phyloP scores from a whole-genome alignment of 768 basidiomycete species.

The Postia placenta region DNA sequence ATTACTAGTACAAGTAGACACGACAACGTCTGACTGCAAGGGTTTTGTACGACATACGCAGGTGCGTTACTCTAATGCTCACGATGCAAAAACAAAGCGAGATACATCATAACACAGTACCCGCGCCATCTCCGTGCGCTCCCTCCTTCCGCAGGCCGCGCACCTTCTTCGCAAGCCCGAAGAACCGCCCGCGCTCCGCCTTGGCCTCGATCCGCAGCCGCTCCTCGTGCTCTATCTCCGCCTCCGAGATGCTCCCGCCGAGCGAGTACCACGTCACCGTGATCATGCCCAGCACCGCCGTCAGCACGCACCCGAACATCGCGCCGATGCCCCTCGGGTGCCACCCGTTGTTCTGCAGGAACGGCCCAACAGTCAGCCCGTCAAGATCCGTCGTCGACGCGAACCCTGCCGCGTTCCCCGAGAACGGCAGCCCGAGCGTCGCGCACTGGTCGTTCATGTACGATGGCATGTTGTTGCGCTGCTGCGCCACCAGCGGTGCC shows the following conservation, averaged over 20 bases:
- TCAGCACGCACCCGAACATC: conserved; percentile 73
- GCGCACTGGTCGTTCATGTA: conserved; percentile 68
- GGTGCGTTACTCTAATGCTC: background rate
- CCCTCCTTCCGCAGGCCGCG: background rate
- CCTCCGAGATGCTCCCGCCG: conserved; percentile 68
- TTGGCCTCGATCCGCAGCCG: conserved; percentile 51
- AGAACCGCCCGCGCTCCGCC: conserved; percentile 42
- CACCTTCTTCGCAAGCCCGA: conserved; percentile 22
- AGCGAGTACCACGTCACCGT: conserved; percentile 83
- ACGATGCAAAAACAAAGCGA: background rate
- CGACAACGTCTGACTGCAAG: too few species aligned
- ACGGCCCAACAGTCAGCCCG: conserved; percentile 66
- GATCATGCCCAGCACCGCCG: conserved; percentile 77
- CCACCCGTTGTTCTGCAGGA: conserved; percentile 68
- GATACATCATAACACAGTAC: background rate
- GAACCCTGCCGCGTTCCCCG: conserved; percentile 87
- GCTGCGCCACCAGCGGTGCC: conserved; percentile 68
- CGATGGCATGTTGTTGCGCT: conserved; percentile 48
- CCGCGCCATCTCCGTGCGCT: background rate
- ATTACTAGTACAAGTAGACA: too few species aligned
- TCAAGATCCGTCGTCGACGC: conserved; percentile 61
- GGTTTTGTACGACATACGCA: too few species aligned
- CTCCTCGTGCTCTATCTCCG: conserved; percentile 75
- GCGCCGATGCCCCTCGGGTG: conserved; percentile 66
- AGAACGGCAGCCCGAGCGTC: conserved; percentile 46